Percentiles rank a stretch among this genome's conserved stretches.
Conservation (phyloP, 495 filamentous ascomycete genomes). For the Podospora pseudoanserina region DNA sequence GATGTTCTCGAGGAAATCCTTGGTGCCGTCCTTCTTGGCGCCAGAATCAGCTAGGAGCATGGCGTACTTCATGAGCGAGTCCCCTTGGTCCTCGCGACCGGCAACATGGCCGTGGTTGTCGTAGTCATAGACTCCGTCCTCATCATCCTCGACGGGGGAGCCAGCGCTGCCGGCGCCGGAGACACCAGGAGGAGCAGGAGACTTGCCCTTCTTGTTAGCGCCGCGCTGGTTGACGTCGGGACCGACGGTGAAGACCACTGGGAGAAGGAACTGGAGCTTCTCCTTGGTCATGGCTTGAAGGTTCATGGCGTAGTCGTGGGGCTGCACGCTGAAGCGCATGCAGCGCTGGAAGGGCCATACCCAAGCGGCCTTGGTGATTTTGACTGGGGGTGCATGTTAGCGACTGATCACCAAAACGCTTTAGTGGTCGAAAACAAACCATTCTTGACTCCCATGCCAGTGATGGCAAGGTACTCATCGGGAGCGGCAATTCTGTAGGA, state of each 20-base stretch:
- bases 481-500: constrained; percentile 47
- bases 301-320: constrained; percentile 71
- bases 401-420: not conserved
- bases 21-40: constrained; percentile 37
- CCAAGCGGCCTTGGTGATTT: constrained; percentile 69
- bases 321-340: constrained; percentile 57
- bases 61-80: constrained; percentile 71
- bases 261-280: constrained; percentile 73
- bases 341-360: constrained; percentile 64
- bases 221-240: constrained; percentile 60
- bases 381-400: constrained; percentile 38
- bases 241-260: constrained; percentile 82
- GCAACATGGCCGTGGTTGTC: constrained; percentile 18
- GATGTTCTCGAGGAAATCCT: constrained; percentile 72
- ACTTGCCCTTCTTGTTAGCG: constrained; percentile 29
- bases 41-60: constrained; percentile 64
- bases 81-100: constrained; percentile 41
- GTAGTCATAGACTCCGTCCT: not conserved
- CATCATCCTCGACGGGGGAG: constrained; percentile 12
- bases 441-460: constrained; percentile 66
- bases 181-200: not conserved
- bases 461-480: constrained; percentile 73
- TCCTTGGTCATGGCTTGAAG: constrained; percentile 82
- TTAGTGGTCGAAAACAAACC: constrained; percentile 8
- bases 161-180: constrained; percentile 22